Evolutionary conservation across 306 rosid genomes (phyloP).

Genomic region (Vachellia collinsii): DNA sequence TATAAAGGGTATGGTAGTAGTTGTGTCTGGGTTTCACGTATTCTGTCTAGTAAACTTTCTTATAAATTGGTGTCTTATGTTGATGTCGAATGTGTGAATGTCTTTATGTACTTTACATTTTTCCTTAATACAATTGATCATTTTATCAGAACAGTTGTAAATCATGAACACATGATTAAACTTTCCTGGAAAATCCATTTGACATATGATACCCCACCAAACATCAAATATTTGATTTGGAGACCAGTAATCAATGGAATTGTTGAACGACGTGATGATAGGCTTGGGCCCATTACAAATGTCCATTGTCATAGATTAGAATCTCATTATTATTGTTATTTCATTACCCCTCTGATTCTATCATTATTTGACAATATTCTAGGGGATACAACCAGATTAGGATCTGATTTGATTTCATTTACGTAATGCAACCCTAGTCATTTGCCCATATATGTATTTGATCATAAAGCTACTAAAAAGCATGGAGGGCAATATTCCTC

Average conservation of each 20-base stretch:
- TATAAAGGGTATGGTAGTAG: background rate
- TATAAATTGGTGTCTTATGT: background rate
- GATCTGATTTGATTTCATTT: too few species aligned
- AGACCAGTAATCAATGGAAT: background rate
- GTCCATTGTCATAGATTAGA: background rate
- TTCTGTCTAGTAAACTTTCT: background rate
- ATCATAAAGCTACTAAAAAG: too few species aligned
- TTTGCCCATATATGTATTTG: too few species aligned
- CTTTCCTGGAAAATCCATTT: background rate
- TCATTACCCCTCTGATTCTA: background rate
- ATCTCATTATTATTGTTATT: background rate
- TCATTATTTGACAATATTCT: too few species aligned
- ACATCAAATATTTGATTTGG: slow-evolving; percentile 1
- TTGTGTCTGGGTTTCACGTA: background rate
- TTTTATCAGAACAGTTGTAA: too few species aligned
- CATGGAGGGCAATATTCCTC: too few species aligned
- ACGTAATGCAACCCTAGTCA: too few species aligned
- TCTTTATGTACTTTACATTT: background rate
- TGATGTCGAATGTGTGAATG: background rate
- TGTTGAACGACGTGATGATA: background rate
- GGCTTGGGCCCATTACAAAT: background rate
- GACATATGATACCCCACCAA: background rate
- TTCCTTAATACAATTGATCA: background rate
- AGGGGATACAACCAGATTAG: too few species aligned
- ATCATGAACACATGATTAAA: background rate